Base-by-base conservation (phyloP, 2,329 filamentous ascomycete genomes). In the Eurotiales sp. region DNA sequence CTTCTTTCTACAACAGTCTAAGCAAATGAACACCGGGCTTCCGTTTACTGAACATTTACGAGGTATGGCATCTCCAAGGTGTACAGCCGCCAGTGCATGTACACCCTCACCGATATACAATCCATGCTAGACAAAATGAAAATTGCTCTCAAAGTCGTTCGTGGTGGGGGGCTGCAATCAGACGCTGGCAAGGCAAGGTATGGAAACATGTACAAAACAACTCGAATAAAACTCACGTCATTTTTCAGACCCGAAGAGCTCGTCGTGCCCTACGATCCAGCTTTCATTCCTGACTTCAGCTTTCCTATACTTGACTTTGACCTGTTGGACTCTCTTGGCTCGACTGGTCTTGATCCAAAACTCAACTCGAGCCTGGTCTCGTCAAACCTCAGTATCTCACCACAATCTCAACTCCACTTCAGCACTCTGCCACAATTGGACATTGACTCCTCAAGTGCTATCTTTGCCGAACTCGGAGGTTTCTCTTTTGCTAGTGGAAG, bases 61-160 rank as follows among this genome's bases (percentile, higher is more conserved):
- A 83, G 80, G 23, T 91, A 87, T 65, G 91, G 91, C 4, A 82
- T 96, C 14, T 87, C 90, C 3, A 82, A 87, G 44, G 90, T 97
- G 15, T 96, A 90, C 67, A 78, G 82, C 22, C 88, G 96, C 65
- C 91, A 99, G 70, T 95, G 88, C 61, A 79, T 80, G 32, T 99
- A 96, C 66, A 83, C 96, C 21, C 82, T 96, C 42, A 78, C 81
- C 3, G 93, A 97, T 63, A 84, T 85, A 2, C 85, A 91, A 67
- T 84, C 81, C 58, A 84, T 87, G 32, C 85, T 89, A 59, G 80
- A 84, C 54, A 83, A 82, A 58, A 88, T 97, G 79, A 79, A 81
- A 57, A 73, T 81, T 2, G 81, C 90, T 64, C 75, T 88, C 56
- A 82, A 77, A 46, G 71, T 78, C 7, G 67, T 85, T 47, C 72